Percentiles rank a stretch among this genome's conserved stretches.
phyloP scores from a whole-genome alignment of 1,139 yeast species.

The Sugiyamaella castrensis region DNA sequence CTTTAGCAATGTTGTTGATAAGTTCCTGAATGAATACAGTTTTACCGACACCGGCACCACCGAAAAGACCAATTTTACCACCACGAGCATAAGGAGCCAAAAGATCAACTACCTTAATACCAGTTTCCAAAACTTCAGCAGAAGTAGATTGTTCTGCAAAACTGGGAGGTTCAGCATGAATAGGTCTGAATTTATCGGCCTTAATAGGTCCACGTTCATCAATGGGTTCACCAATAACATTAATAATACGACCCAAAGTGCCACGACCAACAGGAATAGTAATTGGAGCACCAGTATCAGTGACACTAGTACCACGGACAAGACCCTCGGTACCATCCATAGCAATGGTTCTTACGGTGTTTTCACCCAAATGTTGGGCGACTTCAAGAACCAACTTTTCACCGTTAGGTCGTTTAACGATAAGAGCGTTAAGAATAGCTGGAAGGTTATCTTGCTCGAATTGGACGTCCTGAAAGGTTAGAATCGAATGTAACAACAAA shows the following conservation, averaged over 20 bases:
- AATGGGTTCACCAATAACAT: constrained; percentile 99
- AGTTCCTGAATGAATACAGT: constrained; percentile 99
- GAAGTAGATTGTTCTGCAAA: constrained; percentile 96
- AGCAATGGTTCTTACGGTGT: constrained; percentile 99
- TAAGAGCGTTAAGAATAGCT: constrained; percentile 94
- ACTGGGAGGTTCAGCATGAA: constrained; percentile 96
- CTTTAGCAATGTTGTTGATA: constrained; percentile 99
- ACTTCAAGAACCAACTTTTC: constrained; percentile 89
- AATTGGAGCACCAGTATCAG: constrained; percentile 97
- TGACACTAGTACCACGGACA: constrained; percentile 91
- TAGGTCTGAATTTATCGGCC: constrained; percentile 89
- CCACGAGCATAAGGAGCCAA: constrained; percentile 99
- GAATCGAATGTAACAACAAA: neutral
- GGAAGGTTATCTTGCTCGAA: constrained; percentile 97
- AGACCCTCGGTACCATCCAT: constrained; percentile 99
- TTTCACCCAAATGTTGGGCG: constrained; percentile 99
- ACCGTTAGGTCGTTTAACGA: constrained; percentile 64
- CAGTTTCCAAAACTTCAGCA: constrained; percentile 98
- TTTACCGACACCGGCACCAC: constrained; percentile 99
- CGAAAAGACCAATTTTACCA: constrained; percentile 99
- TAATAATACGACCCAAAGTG: constrained; percentile 97
- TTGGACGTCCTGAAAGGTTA: constrained; percentile 64
- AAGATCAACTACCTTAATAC: constrained; percentile 99
- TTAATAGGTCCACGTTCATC: constrained; percentile 99
- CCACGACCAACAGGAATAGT: constrained; percentile 99